Base-by-base conservation (phyloP, 495 filamentous ascomycete genomes). In the Talaromyces trachyspermus region DNA sequence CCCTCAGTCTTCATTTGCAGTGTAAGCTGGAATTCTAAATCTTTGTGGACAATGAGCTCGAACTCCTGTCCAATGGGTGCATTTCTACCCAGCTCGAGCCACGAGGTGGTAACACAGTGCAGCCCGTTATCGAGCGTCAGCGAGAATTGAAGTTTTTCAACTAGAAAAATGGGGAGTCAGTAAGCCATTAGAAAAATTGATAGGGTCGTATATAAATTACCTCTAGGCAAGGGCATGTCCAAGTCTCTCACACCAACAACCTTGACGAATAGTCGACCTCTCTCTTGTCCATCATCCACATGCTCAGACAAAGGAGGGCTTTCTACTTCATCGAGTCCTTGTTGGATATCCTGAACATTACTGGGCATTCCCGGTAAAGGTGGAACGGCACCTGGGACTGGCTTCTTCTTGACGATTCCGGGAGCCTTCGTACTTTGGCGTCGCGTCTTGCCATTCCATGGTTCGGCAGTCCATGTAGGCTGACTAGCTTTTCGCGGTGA, bases 51-150 rank as follows among this genome's bases (percentile, higher is more conserved):
- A 44, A 96, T 90, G 29, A 98, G 81, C 64, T 98, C 92, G 50
- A 98, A 98, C 61, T 98, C 92, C 56, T 98, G 92, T 15, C 92
- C 92, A 54, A 98, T 96, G 3, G 94, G 91, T 14, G 94, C 94
- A 33, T 82, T 89, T 49, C 85, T 86, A 40, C 89, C 94, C 20
- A 98, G 73, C 61, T 98, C 92, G 2, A 96, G 68, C 88, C 89
- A 97, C 0, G 89, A 80, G 5, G 92, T 98, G 1, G 92, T 97
- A 8, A 98, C 92, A 57, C 92, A 98, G 63, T 98, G 92, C 2
- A 98, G 77, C 20, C 92, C 92, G 55, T 98, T 98, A 66, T 98
- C 92, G 19, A 98, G 76, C 2, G 92, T 98, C 7, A 98, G 75
- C 41, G 89, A 84, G 68, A 98, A 98, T 69, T 87, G 88, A 4